Percentiles rank a stretch among this genome's conserved stretches.
Evolutionary conservation across 2,329 filamentous ascomycete genomes (phyloP).

Genomic region (Aspergillus niger): DNA sequence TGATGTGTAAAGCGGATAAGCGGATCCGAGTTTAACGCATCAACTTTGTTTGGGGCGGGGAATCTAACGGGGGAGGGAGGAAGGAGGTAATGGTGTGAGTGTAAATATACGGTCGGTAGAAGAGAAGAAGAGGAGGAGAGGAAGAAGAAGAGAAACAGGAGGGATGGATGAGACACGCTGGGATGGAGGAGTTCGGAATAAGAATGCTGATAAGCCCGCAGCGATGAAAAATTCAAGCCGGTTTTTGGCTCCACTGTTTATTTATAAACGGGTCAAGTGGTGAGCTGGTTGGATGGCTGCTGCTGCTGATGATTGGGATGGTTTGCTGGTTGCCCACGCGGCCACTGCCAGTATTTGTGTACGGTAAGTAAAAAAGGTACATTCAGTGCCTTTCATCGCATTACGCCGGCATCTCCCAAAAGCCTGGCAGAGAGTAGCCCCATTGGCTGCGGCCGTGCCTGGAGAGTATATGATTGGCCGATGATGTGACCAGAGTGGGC

Average conservation of each 20-base stretch:
- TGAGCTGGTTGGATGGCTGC: background rate
- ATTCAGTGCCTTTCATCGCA: background rate
- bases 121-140: background rate
- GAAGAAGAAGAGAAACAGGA: background rate
- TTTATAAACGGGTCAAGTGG: background rate
- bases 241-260: background rate
- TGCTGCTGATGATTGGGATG: background rate
- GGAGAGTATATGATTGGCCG: background rate
- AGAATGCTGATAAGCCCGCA: background rate
- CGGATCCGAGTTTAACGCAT: background rate
- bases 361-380: too few species aligned
- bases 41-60: background rate
- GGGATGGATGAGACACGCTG: too few species aligned
- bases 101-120: background rate
- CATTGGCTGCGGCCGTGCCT: background rate
- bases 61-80: background rate
- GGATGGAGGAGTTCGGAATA: background rate
- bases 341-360: background rate
- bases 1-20: background rate
- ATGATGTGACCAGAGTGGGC: background rate
- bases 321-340: background rate
- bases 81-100: background rate
- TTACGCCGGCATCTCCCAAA: background rate
- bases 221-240: background rate
- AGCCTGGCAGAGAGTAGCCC: background rate